Percentiles rank a stretch among this genome's conserved stretches.
Conservation (phyloP, 768 basidiomycete species). For the Tephrocybe sp. region DNA sequence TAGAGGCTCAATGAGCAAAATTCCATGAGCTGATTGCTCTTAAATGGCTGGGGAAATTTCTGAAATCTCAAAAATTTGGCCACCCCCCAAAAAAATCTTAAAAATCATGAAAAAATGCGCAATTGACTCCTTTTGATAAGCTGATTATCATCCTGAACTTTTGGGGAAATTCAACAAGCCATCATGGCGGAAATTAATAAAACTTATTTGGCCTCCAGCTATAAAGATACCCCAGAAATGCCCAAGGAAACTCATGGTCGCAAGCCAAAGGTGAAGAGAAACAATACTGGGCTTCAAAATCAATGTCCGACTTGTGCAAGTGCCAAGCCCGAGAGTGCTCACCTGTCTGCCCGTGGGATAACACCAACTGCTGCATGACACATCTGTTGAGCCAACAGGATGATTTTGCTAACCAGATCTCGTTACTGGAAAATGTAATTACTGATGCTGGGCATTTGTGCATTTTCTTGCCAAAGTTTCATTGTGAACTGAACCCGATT, state of each 20-base stretch:
- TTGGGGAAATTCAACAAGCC: neutral
- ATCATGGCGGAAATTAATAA: neutral
- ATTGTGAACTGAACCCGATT: slow-evolving; percentile 48
- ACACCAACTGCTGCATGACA: slow-evolving; percentile 32
- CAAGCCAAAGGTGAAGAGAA: neutral
- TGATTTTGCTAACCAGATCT: slow-evolving; percentile 37
- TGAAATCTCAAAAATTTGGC: slow-evolving; percentile 16
- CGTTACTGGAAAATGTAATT: slow-evolving; percentile 32
- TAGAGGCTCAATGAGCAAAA: neutral
- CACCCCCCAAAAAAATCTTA: slow-evolving; percentile 16
- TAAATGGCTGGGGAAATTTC: neutral
- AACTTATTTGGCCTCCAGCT: too few relatives aligned
- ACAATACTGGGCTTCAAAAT: neutral
- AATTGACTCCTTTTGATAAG: slow-evolving; percentile 20
- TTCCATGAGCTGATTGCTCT: slow-evolving; percentile 17
- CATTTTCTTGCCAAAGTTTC: slow-evolving; percentile 44
- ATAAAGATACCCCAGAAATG: too few relatives aligned
- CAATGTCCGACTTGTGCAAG: too few relatives aligned
- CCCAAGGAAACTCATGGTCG: neutral
- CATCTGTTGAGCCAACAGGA: slow-evolving; percentile 37
- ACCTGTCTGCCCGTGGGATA: slow-evolving; percentile 31
- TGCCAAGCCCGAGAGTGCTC: slow-evolving; percentile 38
- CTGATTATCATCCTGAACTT: slow-evolving; percentile 7
- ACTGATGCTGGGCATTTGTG: slow-evolving; percentile 31
- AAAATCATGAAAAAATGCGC: slow-evolving; percentile 22